phyloP scores from a whole-genome alignment of 129 eudicot genomes.

The Tagetes erecta region DNA sequence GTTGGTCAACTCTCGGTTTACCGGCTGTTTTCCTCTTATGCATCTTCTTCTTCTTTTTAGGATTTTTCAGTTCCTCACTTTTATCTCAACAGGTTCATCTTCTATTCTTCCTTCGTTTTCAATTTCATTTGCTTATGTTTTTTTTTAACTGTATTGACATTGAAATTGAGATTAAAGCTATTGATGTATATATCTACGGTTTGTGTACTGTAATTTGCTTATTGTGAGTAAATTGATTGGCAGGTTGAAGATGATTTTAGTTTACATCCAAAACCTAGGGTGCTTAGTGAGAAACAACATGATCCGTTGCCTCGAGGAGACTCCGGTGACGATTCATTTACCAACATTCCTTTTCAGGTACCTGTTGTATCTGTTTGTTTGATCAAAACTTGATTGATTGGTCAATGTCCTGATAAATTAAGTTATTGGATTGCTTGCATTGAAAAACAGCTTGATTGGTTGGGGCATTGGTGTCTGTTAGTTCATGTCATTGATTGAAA shows the following conservation, averaged over 20 bases:
- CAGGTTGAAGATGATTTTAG: constrained; percentile 47
- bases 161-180: not conserved
- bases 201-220: not conserved
- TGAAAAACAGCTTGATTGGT: not conserved
- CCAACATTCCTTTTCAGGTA: constrained; percentile 81
- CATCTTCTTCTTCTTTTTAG: constrained; percentile 74
- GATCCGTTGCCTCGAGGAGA: constrained; percentile 61
- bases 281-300: constrained; percentile 29
- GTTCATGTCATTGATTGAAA: not conserved
- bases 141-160: no score
- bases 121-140: not conserved
- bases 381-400: not conserved
- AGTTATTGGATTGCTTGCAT: not conserved
- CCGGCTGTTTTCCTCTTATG: constrained; percentile 69
- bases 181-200: not conserved
- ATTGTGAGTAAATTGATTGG: not conserved
- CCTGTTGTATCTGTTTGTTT: not conserved
- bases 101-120: not conserved
- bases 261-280: constrained; percentile 43
- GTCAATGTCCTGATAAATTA: no score
- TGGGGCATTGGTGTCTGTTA: not conserved
- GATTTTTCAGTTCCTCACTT: constrained; percentile 68
- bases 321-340: constrained; percentile 65
- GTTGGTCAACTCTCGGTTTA: constrained; percentile 50
- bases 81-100: constrained; percentile 72